A percentile compares a stretch with the other conserved stretches of the same genome.
Evolutionary conservation across 257 asterid genomes (phyloP).

Genomic region (Capsicum pubescens): DNA sequence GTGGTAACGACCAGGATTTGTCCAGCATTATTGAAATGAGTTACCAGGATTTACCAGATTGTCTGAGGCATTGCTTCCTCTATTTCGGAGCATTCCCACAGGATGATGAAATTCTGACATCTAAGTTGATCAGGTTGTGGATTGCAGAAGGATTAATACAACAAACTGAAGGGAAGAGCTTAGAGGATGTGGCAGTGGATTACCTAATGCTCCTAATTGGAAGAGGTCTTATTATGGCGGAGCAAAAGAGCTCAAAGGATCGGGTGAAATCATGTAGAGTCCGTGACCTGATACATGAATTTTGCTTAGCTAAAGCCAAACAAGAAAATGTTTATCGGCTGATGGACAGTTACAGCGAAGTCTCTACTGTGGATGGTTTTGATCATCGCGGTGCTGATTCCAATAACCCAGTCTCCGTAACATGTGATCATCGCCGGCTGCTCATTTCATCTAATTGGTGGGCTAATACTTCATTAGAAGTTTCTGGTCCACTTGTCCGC

Average conservation of each 20-base stretch:
- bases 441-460: background rate
- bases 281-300: background rate
- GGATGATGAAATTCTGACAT: too few relatives aligned
- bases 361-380: background rate
- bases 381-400: background rate
- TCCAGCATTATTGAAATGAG: too few relatives aligned
- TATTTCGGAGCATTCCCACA: too few relatives aligned
- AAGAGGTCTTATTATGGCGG: background rate
- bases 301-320: conserved; percentile 13
- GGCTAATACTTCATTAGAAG: background rate
- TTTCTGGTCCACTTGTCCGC: background rate
- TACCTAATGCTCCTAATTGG: conserved; percentile 7
- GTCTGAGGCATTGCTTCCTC: too few relatives aligned
- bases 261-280: background rate
- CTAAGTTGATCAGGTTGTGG: too few relatives aligned
- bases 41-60: too few relatives aligned
- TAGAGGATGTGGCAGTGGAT: conserved; percentile 8
- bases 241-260: background rate
- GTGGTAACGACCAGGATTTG: too few relatives aligned
- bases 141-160: background rate
- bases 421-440: background rate
- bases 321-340: background rate
- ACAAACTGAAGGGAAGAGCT: background rate
- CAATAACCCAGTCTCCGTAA: background rate
- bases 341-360: background rate